A percentile compares a stretch with the other conserved stretches of the same genome.
Conservation (phyloP, 2,329 filamentous ascomycete genomes). For the Colletotrichum sp. region DNA sequence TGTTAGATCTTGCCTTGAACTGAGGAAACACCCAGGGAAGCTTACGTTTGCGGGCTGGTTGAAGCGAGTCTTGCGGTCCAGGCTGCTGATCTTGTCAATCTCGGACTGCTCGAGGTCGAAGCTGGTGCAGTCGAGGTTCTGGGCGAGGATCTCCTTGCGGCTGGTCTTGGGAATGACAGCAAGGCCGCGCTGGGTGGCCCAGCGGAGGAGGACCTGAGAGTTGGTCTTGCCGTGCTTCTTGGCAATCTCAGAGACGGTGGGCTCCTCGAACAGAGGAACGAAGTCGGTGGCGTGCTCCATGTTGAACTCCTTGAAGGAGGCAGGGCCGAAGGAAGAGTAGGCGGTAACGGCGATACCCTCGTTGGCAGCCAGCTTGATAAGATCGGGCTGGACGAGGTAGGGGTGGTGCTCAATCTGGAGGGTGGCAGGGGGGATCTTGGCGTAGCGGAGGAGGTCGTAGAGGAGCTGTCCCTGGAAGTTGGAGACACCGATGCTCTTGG, state of each 20-base stretch:
- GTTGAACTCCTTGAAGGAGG: constrained; percentile 79
- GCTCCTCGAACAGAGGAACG: constrained; percentile 74
- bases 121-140: constrained; percentile 70
- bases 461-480: constrained; percentile 83
- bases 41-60: constrained; percentile 77
- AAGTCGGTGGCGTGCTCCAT: constrained; percentile 71
- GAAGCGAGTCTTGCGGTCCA: constrained; percentile 74
- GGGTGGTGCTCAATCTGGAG: constrained; percentile 93
- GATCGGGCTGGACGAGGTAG: constrained; percentile 77
- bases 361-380: constrained; percentile 71
- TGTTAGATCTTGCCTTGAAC: neutral
- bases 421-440: constrained; percentile 74
- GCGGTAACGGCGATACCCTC: constrained; percentile 79
- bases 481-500: constrained; percentile 77
- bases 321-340: constrained; percentile 84
- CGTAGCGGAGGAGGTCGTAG: constrained; percentile 81
- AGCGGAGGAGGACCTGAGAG: constrained; percentile 83
- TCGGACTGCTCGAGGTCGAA: constrained; percentile 73
- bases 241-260: constrained; percentile 68
- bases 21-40: constrained; percentile 18
- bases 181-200: constrained; percentile 83
- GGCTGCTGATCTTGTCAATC: constrained; percentile 66
- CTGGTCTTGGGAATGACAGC: constrained; percentile 84
- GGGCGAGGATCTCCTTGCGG: constrained; percentile 54
- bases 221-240: constrained; percentile 74